Evolutionary conservation across 1,284 basidiomycete genomes (phyloP), one percentile per base, ranked within the genome.

Genomic region (Trametes versicolor): DNA sequence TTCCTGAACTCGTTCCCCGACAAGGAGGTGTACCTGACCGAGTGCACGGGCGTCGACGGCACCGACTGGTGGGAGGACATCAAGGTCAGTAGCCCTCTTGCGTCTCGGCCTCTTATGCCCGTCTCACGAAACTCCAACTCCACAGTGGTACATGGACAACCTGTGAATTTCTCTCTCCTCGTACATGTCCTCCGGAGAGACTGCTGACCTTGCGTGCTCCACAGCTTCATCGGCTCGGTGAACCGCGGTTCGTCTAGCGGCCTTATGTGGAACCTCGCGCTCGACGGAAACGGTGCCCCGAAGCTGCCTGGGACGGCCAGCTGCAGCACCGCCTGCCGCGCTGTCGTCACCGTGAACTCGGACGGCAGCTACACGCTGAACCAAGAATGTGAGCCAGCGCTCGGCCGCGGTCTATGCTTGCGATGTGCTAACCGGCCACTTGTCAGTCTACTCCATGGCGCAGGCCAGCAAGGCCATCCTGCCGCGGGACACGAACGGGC

Each of bases 1-100:
- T 86, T 86, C 76, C 79, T 81, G 34, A 76, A 77, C 54, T 78
- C 77, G 41, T 84, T 77, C 63, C 83, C 85, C 1, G 67, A 64
- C 68, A 85, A 85, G 77, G 81, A 83, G 68, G 79, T 86, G 15
- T 84, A 82, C 77, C 79, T 85, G 68, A 85, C 84, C 4, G 85
- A 86, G 64, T 85, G 85, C 70, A 76, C 82, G 10, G 84, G 85
- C 19, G 73, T 69, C 1, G 72, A 81, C 52, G 82, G 82, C 41
- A 85, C 83, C 21, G 89, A 92, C 74, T 93, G 90, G 90, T 93
- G 91, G 90, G 80, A 77, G 61, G 89, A 92, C 69, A 88, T 92
- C 76, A 91, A 92, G 82, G 89, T 86, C 69, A n/a, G 70, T 71
- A 52, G 56, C 13, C 32, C 29, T 8, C 29, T 27, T 34, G 13